Evolutionary conservation across 2,329 filamentous ascomycete genomes (phyloP).

Genomic region (Bimuria novae-zelandiae): DNA sequence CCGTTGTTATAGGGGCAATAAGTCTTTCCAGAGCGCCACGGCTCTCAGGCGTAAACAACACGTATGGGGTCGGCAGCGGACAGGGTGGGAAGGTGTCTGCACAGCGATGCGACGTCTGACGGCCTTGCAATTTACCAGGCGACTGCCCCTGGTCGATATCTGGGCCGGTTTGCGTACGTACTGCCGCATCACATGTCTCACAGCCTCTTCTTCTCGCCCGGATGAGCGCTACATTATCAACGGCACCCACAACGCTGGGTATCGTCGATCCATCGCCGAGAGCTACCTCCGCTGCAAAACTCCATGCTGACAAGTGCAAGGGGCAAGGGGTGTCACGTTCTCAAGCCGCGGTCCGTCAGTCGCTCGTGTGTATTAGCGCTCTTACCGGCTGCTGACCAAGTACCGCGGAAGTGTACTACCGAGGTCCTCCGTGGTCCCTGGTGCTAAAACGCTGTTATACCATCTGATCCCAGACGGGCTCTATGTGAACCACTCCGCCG

Average conservation of each 20-base stretch:
- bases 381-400: constrained; percentile 8
- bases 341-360: neutral
- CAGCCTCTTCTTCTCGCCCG: constrained; percentile 11
- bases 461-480: constrained; percentile 18
- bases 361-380: neutral
- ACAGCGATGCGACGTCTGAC: too few species aligned
- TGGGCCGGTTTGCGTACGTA: neutral
- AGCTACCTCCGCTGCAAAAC: neutral
- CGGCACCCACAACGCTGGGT: neutral
- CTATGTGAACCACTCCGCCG: constrained; percentile 22
- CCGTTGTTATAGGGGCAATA: constrained; percentile 2
- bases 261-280: constrained; percentile 8
- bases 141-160: constrained; percentile 1
- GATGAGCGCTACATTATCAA: constrained; percentile 4
- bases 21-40: neutral
- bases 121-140: constrained; percentile 4
- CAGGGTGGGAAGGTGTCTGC: constrained; percentile 10
- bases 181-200: constrained; percentile 7
- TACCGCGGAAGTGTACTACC: constrained; percentile 14
- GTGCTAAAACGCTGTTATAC: constrained; percentile 20
- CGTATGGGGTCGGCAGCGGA: constrained; percentile 3
- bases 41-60: constrained; percentile 1
- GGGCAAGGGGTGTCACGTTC: neutral
- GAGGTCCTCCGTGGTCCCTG: constrained; percentile 17
- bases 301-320: too few species aligned